phyloP scores from a whole-genome alignment of 1,284 basidiomycete genomes.

The Sphagnurus paluster region DNA sequence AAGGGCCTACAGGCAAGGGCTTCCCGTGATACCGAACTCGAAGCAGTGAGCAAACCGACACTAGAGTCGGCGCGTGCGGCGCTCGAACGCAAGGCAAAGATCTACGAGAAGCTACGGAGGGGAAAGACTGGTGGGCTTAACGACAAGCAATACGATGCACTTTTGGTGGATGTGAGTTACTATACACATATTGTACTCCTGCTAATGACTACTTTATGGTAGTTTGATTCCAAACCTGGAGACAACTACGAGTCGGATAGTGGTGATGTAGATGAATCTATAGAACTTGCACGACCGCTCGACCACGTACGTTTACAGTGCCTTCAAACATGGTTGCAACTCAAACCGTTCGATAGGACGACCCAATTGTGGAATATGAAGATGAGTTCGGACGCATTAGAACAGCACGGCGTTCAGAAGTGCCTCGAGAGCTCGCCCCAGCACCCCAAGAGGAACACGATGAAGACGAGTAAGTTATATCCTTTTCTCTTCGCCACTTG shows the following conservation, averaged over 20 bases:
- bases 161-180: slow-evolving; percentile 82
- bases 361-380: slow-evolving; percentile 80
- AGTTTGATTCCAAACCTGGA: slow-evolving; percentile 75
- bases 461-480: slow-evolving; percentile 54
- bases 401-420: slow-evolving; percentile 68
- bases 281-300: slow-evolving; percentile 52
- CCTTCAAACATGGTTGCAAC: no score
- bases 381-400: slow-evolving; percentile 85
- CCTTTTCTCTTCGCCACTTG: slow-evolving; percentile 9
- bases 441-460: slow-evolving; percentile 39
- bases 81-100: slow-evolving; percentile 78
- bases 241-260: slow-evolving; percentile 64
- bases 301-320: slow-evolving; percentile 41
- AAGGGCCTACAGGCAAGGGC: slow-evolving; percentile 66
- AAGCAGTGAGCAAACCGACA: slow-evolving; percentile 64
- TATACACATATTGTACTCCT: not conserved
- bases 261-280: slow-evolving; percentile 73
- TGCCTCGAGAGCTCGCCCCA: slow-evolving; percentile 65
- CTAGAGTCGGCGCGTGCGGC: slow-evolving; percentile 66
- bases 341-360: slow-evolving; percentile 51
- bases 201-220: not conserved
- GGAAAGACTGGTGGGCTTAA: slow-evolving; percentile 82
- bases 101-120: slow-evolving; percentile 78
- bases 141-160: slow-evolving; percentile 73
- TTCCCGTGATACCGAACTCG: slow-evolving; percentile 64